These are phyloP conservation scores for Lactifluus echinatus DNA, from an alignment of 768 basidiomycete species.

Conservation along the genomic window DNA sequence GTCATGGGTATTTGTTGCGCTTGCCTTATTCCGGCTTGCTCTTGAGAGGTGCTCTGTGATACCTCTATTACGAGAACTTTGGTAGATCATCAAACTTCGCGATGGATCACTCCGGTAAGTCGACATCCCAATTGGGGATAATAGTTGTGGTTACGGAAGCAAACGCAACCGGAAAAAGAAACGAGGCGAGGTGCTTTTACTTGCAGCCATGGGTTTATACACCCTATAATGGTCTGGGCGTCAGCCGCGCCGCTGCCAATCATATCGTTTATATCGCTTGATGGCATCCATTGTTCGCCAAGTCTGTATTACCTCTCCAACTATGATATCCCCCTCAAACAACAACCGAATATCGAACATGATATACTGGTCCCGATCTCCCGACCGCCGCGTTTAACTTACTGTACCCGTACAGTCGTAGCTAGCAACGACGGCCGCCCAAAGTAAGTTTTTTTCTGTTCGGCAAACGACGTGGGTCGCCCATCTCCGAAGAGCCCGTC, in stretches of 20 bases:
- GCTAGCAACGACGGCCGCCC: not conserved
- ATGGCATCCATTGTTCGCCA: not conserved
- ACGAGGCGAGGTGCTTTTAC: no score
- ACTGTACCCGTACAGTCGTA: not conserved
- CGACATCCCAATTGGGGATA: not conserved
- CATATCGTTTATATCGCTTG: not conserved
- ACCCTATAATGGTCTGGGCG: not conserved
- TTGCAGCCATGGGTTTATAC: no score
- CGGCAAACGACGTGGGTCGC: not conserved
- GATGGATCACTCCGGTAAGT: not conserved
- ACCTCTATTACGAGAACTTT: not conserved
- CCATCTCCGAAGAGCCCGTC: not conserved
- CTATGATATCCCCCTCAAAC: not conserved
- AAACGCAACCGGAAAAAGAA: no score
- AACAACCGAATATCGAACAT: not conserved
- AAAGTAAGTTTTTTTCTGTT: not conserved
- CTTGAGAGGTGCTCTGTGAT: no score
- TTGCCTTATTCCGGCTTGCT: no score
- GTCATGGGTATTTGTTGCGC: no score
- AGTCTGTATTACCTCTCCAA: not conserved
- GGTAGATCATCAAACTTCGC: not conserved
- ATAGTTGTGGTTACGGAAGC: no score
- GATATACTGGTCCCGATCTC: no score
- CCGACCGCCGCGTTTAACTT: no score
- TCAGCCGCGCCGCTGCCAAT: not conserved